phyloP scores from a whole-genome alignment of 2,329 filamentous ascomycete species.

The Clarireedia hainanense region DNA sequence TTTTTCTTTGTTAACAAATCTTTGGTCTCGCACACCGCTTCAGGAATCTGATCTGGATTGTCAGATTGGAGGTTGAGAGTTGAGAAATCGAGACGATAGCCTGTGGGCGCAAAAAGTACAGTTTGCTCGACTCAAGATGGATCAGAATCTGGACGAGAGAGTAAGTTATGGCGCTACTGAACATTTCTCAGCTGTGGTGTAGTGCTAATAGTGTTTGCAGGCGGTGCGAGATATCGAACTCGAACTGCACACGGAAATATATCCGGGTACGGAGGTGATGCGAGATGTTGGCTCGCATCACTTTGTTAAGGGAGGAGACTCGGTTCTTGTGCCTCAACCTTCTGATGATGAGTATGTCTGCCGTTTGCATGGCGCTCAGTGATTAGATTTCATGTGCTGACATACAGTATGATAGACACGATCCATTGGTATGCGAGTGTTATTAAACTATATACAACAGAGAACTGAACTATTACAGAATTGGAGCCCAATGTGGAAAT shows the following conservation, averaged over 20 bases:
- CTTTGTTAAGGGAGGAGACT: conserved; percentile 48
- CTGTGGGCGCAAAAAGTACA: too few species aligned
- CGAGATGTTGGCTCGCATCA: conserved; percentile 51
- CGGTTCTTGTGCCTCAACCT: conserved; percentile 42
- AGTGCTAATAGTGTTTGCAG: conserved; percentile 8
- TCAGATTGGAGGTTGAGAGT: too few species aligned
- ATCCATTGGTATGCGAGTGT: conserved; percentile 33
- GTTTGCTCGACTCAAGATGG: conserved; percentile 10
- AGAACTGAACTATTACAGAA: conserved; percentile 23
- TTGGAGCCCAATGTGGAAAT: conserved; percentile 41
- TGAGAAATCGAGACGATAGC: too few species aligned
- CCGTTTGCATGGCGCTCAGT: not conserved
- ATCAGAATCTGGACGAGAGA: conserved; percentile 22
- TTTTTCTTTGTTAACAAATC: too few species aligned
- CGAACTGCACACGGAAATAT: conserved; percentile 26
- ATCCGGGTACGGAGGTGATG: conserved; percentile 34
- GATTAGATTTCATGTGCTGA: not conserved
- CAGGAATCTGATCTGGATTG: too few species aligned
- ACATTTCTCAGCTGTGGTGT: too few species aligned
- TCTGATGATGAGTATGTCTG: conserved; percentile 32
- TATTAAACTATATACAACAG: not conserved
- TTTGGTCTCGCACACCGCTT: too few species aligned
- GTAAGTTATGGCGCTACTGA: conserved; percentile 4
- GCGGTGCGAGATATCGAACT: conserved; percentile 23
- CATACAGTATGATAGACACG: conserved; percentile 26